Conservation (phyloP, 2,329 filamentous ascomycete species). For the Aspergillus brunneoviolaceus region DNA sequence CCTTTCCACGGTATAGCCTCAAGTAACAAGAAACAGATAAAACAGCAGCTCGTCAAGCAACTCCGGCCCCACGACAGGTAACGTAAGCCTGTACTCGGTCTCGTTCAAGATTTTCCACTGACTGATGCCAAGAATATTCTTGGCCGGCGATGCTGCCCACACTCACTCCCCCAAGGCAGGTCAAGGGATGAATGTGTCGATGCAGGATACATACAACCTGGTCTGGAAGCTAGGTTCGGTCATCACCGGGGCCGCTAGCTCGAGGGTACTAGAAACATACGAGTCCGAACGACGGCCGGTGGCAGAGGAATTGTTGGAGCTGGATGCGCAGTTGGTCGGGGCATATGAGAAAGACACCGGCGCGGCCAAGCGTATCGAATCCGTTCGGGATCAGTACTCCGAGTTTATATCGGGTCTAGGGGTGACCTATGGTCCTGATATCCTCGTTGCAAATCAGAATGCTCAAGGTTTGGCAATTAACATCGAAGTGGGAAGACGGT, state of each 20-base stretch:
- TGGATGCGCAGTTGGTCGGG: background rate
- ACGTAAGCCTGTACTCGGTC: background rate
- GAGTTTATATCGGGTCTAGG: constrained; percentile 12
- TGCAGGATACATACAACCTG: constrained; percentile 4
- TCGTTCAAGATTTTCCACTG: background rate
- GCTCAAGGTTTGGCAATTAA: constrained; percentile 3
- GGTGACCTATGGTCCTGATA: constrained; percentile 8
- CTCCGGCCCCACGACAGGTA: background rate
- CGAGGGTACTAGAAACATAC: background rate
- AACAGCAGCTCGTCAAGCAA: constrained; percentile 1
- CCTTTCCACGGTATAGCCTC: background rate
- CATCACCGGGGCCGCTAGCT: background rate
- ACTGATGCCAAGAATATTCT: background rate
- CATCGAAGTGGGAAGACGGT: constrained; percentile 17
- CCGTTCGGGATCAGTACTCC: background rate
- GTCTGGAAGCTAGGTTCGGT: background rate
- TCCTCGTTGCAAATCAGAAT: background rate
- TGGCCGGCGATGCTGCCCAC: constrained; percentile 1
- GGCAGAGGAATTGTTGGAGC: background rate
- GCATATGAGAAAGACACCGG: constrained; percentile 2
- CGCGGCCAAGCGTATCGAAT: background rate
- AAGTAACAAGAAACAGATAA: constrained; percentile 1
- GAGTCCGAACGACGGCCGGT: background rate
- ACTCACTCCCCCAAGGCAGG: constrained; percentile 1
- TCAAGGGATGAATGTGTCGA: constrained; percentile 1